Conservation (phyloP, 2,329 filamentous ascomycete species). For the Dactylonectria macrodidyma region DNA sequence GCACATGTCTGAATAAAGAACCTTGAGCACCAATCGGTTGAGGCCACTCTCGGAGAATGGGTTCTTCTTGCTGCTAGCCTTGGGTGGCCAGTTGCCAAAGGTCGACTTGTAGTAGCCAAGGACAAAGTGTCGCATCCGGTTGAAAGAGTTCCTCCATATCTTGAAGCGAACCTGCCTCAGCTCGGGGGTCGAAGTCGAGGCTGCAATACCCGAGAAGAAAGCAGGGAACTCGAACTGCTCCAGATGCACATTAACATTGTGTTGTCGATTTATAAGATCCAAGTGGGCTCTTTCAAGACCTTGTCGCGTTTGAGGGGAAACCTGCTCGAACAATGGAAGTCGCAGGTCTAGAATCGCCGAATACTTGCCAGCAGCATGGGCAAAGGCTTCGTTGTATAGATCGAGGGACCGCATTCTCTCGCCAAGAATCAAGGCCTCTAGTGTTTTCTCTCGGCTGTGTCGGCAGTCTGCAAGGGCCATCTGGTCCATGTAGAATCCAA, state of each 20-base stretch:
- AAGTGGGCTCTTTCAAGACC: slow-evolving; percentile 87
- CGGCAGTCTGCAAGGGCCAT: slow-evolving; percentile 84
- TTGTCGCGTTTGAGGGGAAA: slow-evolving; percentile 80
- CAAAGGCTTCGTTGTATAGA: slow-evolving; percentile 92
- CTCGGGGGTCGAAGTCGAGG: slow-evolving; percentile 83
- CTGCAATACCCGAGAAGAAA: slow-evolving; percentile 89
- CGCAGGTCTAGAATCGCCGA: slow-evolving; percentile 78
- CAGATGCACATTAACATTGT: slow-evolving; percentile 80
- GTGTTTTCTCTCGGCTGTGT: slow-evolving; percentile 86
- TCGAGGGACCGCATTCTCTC: slow-evolving; percentile 87
- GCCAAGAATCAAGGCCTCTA: slow-evolving; percentile 90
- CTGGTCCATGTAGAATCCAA: slow-evolving; percentile 83
- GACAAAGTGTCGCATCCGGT: slow-evolving; percentile 81
- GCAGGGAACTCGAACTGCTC: slow-evolving; percentile 93
- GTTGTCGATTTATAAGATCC: slow-evolving; percentile 81
- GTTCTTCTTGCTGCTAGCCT: slow-evolving; percentile 93
- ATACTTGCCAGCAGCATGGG: slow-evolving; percentile 91
- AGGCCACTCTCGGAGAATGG: slow-evolving; percentile 87
- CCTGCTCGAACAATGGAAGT: slow-evolving; percentile 77
- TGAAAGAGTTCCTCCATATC: slow-evolving; percentile 83
- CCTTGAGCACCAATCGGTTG: slow-evolving; percentile 85
- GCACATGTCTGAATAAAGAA: slow-evolving; percentile 89
- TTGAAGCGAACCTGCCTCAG: slow-evolving; percentile 87
- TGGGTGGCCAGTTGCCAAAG: slow-evolving; percentile 87
- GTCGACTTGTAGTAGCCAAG: slow-evolving; percentile 75